Evolutionary conservation across 202 grass and related monocot species (phyloP), one percentile per base, ranked within the genome.

Genomic region (Zoysia matrella): DNA sequence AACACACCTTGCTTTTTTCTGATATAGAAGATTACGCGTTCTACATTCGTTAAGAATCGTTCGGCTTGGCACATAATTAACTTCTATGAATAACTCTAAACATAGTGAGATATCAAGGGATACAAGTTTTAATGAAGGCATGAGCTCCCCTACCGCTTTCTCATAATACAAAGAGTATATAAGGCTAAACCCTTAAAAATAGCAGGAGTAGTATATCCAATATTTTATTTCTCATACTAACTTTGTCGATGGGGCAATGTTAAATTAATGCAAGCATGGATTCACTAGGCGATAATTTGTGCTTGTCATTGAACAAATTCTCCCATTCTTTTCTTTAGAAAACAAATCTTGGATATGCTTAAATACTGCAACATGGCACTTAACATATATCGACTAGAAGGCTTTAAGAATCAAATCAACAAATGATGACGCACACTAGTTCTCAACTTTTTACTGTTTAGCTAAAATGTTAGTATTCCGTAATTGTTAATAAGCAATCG

Each of bases 231-330:
- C 39, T 61, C 22, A 18, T 0, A 1, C 18, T 8, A 58, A 60
- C 42, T 52, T 30, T 47, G 36, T 62, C n/a, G 5, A 11, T 70
- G 14, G 22, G 6, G 47, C 6, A 43, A 75, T 80, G 71, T 75
- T 65, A 68, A 53, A 67, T 75, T 71, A 76, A 71, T 75, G 83
- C 58, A 0, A 73, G 60, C 43, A 56, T 50, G 18, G 51, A 13
- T 30, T 63, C 22, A 56, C 56, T 47, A 47, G 22, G 36, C 68
- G 16, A 78, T 61, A 18, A 57, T 12, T 82, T 53, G 82, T 73
- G 12, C 72, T 62, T 68, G 80, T 69, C 82, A 77, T 69, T 48
- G 40, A 86, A 85, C 48, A 86, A 41, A 76, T 85, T 82, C 83
- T 81, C 8, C n/a, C 50, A n/a, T 78, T 65, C 5, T 68, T 85